Evolutionary conservation across 75 land plant species (phyloP).

Genomic region (Pinus albicaulis): DNA sequence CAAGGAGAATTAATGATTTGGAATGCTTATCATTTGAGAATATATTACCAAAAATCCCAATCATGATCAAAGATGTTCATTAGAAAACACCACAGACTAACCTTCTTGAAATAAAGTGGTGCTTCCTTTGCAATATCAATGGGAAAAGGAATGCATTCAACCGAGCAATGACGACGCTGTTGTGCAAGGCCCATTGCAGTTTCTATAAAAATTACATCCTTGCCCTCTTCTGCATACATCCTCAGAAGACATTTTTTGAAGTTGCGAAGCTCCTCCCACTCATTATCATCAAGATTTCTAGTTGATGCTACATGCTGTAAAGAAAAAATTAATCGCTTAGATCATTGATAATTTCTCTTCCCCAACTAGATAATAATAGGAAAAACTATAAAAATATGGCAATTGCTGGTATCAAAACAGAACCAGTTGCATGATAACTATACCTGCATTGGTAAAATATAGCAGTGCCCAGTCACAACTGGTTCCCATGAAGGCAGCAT

Average conservation of each 20-base stretch:
- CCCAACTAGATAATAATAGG: neutral
- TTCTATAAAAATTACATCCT: conserved; percentile 86
- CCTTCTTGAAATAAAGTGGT: conserved; percentile 95
- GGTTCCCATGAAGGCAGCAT: conserved; percentile 82
- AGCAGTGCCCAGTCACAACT: conserved; percentile 86
- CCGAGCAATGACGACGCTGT: conserved; percentile 82
- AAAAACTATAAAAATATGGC: neutral
- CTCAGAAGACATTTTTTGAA: conserved; percentile 93
- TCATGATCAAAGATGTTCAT: neutral
- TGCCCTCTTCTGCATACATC: conserved; percentile 88
- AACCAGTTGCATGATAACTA: neutral
- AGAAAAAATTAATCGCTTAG: conserved; percentile 4
- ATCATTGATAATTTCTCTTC: neutral
- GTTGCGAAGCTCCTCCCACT: conserved; percentile 95
- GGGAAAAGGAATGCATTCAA: conserved; percentile 94
- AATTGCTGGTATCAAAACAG: neutral
- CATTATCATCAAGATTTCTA: conserved; percentile 77
- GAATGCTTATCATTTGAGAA: neutral
- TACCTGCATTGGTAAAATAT: conserved; percentile 85
- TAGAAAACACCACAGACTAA: conserved; percentile 13
- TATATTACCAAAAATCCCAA: neutral
- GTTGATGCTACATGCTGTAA: conserved; percentile 88
- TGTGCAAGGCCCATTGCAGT: conserved; percentile 74
- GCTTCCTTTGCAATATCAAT: conserved; percentile 62
- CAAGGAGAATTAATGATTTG: neutral